Evolutionary conservation across 2,329 filamentous ascomycete genomes (phyloP).

Genomic region (Diaporthe australafricana): DNA sequence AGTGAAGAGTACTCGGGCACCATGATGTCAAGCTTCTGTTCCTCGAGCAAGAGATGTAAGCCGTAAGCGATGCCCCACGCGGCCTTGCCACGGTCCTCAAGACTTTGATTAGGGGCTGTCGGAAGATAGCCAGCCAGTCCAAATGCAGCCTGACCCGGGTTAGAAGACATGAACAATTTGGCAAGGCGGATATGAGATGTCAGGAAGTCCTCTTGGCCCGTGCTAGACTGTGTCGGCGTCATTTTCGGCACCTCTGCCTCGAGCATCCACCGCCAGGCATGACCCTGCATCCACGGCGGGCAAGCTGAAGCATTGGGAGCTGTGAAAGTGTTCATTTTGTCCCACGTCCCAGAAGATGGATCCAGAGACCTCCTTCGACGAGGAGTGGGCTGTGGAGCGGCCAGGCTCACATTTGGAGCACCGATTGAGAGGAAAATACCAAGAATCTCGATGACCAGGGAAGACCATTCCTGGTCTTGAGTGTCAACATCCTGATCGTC

Average conservation of each 20-base stretch:
- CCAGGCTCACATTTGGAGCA: neutral
- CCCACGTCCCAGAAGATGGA: slow-evolving; percentile 40
- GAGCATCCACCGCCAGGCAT: slow-evolving; percentile 78
- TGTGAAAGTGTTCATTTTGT: slow-evolving; percentile 58
- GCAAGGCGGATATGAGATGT: slow-evolving; percentile 67
- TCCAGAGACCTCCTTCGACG: slow-evolving; percentile 51
- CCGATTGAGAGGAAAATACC: slow-evolving; percentile 72
- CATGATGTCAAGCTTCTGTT: slow-evolving; percentile 82
- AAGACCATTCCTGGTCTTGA: slow-evolving; percentile 75
- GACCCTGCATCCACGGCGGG: slow-evolving; percentile 69
- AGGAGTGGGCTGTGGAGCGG: slow-evolving; percentile 39
- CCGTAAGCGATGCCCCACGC: slow-evolving; percentile 78
- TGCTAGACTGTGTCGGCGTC: slow-evolving; percentile 39
- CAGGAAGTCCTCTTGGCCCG: slow-evolving; percentile 52
- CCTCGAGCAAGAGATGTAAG: slow-evolving; percentile 89
- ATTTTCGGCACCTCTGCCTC: slow-evolving; percentile 58
- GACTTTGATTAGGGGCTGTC: slow-evolving; percentile 64
- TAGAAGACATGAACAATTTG: slow-evolving; percentile 72
- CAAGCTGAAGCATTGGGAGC: slow-evolving; percentile 60
- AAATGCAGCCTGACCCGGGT: slow-evolving; percentile 66
- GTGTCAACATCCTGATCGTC: slow-evolving; percentile 57
- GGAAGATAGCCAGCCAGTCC: slow-evolving; percentile 72
- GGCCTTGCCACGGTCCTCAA: slow-evolving; percentile 68
- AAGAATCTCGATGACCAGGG: slow-evolving; percentile 72
- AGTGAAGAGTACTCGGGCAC: slow-evolving; percentile 57